Conservation (phyloP, 495 filamentous ascomycete species). For the Podospora tetraspora region DNA sequence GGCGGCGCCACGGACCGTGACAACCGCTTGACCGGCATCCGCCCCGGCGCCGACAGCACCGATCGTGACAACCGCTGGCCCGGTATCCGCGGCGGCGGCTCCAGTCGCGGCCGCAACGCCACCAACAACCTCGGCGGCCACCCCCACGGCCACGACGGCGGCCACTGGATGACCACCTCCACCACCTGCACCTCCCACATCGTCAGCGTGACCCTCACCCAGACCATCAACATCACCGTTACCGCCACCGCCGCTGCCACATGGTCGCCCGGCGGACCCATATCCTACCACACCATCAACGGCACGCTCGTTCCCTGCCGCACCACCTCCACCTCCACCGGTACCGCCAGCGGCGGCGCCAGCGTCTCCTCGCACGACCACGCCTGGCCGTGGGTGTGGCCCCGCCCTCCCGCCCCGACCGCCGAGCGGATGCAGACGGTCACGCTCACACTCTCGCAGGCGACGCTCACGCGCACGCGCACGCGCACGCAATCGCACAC, state of each 20-base stretch:
- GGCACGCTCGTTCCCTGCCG: background rate
- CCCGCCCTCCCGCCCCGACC: background rate
- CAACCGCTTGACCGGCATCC: background rate
- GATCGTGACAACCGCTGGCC: too few species aligned
- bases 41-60: background rate
- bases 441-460: background rate
- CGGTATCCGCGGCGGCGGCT: background rate
- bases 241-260: conserved; percentile 7
- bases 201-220: conserved; percentile 18
- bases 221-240: conserved; percentile 19
- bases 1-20: too few species aligned
- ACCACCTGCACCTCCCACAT: conserved; percentile 7
- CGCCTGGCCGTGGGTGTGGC: background rate
- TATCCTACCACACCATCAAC: background rate
- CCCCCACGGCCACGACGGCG: background rate
- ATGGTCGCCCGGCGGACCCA: background rate
- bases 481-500: background rate
- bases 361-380: background rate
- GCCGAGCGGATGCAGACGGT: background rate
- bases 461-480: background rate
- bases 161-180: background rate
- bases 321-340: background rate
- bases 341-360: background rate
- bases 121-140: background rate
- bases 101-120: background rate